phyloP scores from a whole-genome alignment of 345 rosid species.

The Hibiscus mutabilis region DNA sequence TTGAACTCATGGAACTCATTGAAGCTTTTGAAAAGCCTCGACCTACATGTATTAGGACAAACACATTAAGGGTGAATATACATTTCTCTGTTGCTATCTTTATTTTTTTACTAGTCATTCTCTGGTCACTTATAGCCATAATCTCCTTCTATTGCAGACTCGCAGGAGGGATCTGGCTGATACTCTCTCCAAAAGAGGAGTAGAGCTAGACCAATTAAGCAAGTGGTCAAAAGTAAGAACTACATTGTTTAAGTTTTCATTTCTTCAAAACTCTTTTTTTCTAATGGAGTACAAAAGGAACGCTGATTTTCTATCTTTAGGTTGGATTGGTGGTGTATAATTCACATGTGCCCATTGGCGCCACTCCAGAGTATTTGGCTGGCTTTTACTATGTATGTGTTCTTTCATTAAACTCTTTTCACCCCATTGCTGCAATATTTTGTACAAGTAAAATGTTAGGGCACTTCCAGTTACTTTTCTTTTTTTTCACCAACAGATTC shows the following conservation, averaged over 20 bases:
- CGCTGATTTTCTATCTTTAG: conserved; percentile 25
- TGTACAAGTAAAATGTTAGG: neutral
- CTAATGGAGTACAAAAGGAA: neutral
- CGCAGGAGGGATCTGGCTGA: conserved; percentile 89
- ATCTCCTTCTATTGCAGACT: conserved; percentile 36
- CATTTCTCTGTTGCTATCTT: conserved; percentile 8
- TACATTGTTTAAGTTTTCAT: neutral
- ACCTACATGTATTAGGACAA: conserved; percentile 75
- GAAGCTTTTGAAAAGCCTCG: conserved; percentile 94
- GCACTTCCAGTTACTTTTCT: conserved; percentile 3
- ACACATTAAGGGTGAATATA: conserved; percentile 71
- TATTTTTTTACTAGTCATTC: conserved; percentile 11
- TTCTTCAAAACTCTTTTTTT: neutral
- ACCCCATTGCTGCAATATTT: neutral
- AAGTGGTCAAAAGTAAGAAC: conserved; percentile 87
- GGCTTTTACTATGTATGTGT: conserved; percentile 74
- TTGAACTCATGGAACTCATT: conserved; percentile 83
- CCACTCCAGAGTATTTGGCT: conserved; percentile 97
- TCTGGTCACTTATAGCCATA: neutral
- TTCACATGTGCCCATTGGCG: conserved; percentile 94
- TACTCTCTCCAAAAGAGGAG: conserved; percentile 91
- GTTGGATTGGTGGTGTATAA: conserved; percentile 93
- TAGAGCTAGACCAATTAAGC: conserved; percentile 87
- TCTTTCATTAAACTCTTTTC: conserved; percentile 1
- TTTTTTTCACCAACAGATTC: conserved; percentile 46